Conservation (phyloP, 2,329 filamentous ascomycete species). For the Ilyonectria mors-panacis region DNA sequence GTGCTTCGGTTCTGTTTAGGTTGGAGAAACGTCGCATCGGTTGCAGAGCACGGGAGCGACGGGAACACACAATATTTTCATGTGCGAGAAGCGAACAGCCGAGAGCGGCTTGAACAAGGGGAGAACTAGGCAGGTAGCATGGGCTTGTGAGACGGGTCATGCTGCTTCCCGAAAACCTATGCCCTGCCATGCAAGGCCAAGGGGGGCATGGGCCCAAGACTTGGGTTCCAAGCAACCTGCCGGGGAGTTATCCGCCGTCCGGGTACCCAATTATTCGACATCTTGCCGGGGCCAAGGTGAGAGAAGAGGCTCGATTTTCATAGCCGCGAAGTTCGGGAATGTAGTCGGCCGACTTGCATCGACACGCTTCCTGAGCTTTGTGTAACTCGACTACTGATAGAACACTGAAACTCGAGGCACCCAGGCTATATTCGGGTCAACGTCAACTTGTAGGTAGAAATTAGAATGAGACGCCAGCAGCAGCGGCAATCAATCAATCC, state of each 20-base stretch:
- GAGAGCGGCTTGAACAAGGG: conserved; percentile 1
- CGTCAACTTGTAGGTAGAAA: neutral
- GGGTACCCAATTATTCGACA: conserved; percentile 18
- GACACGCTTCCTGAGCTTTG: neutral
- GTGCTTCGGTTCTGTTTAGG: neutral
- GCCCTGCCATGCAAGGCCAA: conserved; percentile 18
- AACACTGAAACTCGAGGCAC: neutral
- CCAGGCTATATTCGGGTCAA: neutral
- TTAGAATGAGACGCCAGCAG: neutral
- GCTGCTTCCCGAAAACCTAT: conserved; percentile 24
- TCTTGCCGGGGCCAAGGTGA: conserved; percentile 1
- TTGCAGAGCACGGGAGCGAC: conserved; percentile 10
- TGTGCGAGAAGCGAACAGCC: conserved; percentile 8
- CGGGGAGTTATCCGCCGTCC: conserved; percentile 19
- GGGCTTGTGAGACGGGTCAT: conserved; percentile 20
- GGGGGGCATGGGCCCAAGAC: conserved; percentile 18
- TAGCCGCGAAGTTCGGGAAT: conserved; percentile 1
- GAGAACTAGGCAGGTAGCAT: conserved; percentile 1
- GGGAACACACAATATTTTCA: conserved; percentile 16
- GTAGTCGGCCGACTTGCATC: neutral
- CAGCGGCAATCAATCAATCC: neutral
- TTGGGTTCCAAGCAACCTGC: conserved; percentile 19
- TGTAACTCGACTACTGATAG: conserved; percentile 2
- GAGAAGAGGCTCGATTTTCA: neutral
- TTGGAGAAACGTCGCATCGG: neutral